Conservation (phyloP, 1,139 yeast genomes). For the Zygotorulaspora mrakii region DNA sequence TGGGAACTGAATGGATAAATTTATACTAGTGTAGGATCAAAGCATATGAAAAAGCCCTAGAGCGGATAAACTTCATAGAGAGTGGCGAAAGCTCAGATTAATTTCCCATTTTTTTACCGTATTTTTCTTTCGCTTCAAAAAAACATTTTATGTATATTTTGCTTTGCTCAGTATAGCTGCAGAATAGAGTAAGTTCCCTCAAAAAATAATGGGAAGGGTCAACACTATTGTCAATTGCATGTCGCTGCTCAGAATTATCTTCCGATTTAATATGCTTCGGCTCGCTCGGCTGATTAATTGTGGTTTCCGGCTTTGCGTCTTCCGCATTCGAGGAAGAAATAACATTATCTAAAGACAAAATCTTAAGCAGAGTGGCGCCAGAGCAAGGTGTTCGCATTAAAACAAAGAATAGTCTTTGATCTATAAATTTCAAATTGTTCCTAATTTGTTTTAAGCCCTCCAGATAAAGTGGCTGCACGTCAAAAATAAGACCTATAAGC, state of each 20-base stretch:
- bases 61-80: too few species aligned
- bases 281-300: not conserved
- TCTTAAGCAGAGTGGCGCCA: too few species aligned
- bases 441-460: slow-evolving; percentile 4
- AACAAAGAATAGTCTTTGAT: too few species aligned
- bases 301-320: not conserved
- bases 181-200: slow-evolving; percentile 1
- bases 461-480: slow-evolving; percentile 1
- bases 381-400: too few species aligned
- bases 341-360: too few species aligned
- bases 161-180: slow-evolving; percentile 8
- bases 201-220: not conserved
- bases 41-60: too few species aligned
- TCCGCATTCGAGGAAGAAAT: too few species aligned
- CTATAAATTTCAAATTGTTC: slow-evolving; percentile 6
- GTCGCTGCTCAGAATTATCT: not conserved
- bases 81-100: not conserved
- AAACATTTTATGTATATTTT: slow-evolving; percentile 4
- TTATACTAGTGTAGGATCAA: too few species aligned
- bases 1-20: too few species aligned
- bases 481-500: not conserved
- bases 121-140: not conserved
- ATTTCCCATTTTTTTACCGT: not conserved
- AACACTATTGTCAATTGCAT: too few species aligned
- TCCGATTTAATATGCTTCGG: not conserved